Evolutionary conservation across 1,139 yeast genomes (phyloP), one percentile per base, ranked within the genome.

Genomic region (Pichia norvegensis): DNA sequence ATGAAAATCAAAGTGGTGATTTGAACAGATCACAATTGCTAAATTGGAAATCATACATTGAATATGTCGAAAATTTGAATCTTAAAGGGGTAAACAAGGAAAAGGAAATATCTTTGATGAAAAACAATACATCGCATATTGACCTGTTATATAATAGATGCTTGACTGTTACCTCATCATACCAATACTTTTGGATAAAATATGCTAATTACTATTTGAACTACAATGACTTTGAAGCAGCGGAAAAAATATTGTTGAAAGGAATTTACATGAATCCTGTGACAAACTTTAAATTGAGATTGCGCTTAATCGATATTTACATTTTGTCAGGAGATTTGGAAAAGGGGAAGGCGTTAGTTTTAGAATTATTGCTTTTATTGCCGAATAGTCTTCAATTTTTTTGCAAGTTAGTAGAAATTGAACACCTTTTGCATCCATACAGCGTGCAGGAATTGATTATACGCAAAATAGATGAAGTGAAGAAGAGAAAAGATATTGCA

Each of bases 11-110:
- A 2, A 61, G 65, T 21, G 25, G 10, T 7, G 20, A 36, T 14
- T 51, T 72, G n/a, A 62, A 64, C 4, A 53, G 60, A 37, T 45
- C 45, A 44, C 81, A 83, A 49, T 54, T 79, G 22, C 69, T 67
- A 5, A 67, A 65, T 21, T 86, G 95, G 95, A 63, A 69, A 11
- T 62, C 65, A 29, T 86, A 85, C 58, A 63, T 85, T 16, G 74
- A 74, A 35, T 81, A 70, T 55, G 68, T 78, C 27, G 84, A 80
- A 52, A 54, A 62, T 2, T 22, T 51, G 31, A 52, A 51, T 23
- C 39, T 60, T n/a, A 56, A 54, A 38, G 29, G 45, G 9, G 52
- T 58, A 7, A 52, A 48, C 7, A 57, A 55, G 29, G 61, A 54
- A 13, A 44, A 48, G 11, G 56, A 51, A 29, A 33, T 52, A 19